Percentiles rank a stretch among this genome's conserved stretches.
phyloP scores from a whole-genome alignment of 257 asterid species.

The Nicotiana undulata region DNA sequence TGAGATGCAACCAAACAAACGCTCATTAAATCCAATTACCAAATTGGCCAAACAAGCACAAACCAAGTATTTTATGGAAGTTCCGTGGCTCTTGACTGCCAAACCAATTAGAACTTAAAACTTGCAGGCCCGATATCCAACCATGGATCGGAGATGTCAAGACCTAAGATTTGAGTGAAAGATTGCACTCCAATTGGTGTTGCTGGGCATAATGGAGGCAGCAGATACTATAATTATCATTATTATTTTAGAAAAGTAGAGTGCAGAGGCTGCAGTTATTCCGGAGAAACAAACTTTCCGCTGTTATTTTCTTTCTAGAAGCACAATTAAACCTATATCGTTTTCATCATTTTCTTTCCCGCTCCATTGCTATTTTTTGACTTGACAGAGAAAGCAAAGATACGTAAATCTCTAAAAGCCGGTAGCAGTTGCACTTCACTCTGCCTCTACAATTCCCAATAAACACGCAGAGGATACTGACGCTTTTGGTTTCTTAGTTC shows the following conservation, averaged over 20 bases:
- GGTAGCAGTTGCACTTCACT: not conserved
- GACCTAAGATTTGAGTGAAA: not conserved
- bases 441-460: not conserved
- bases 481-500: not conserved
- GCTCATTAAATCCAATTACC: not conserved
- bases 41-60: not conserved
- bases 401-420: not conserved
- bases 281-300: not conserved
- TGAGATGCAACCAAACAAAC: slow-evolving; percentile 26
- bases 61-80: not conserved
- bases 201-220: not conserved
- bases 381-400: slow-evolving; percentile 1
- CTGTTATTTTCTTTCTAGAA: not conserved
- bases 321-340: not conserved
- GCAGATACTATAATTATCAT: not conserved
- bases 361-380: not conserved
- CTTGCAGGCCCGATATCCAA: not conserved
- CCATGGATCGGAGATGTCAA: not conserved
- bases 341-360: not conserved
- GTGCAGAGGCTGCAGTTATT: not conserved
- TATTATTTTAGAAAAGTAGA: not conserved
- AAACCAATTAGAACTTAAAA: not conserved
- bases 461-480: not conserved
- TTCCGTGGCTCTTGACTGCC: not conserved
- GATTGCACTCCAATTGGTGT: not conserved